Evolutionary conservation across 2,329 filamentous ascomycete species (phyloP).

Genomic region (Fusarium algeriense): DNA sequence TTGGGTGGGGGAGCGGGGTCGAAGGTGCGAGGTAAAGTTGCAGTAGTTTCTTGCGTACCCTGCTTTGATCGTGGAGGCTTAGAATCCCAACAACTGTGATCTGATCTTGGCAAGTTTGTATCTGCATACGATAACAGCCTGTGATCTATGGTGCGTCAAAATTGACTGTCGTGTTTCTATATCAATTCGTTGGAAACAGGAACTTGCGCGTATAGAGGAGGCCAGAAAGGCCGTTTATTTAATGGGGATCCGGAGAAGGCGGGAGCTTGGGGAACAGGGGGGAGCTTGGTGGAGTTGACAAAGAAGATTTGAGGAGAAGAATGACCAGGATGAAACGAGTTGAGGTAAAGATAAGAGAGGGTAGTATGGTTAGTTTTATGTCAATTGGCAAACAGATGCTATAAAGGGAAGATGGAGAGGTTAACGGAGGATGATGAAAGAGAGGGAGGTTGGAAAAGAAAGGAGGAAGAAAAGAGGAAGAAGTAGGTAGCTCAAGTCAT

Average conservation of each 20-base stretch:
- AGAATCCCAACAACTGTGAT: conserved; percentile 23
- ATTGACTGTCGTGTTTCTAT: neutral
- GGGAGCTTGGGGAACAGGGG: conserved; percentile 30
- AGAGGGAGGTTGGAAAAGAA: neutral
- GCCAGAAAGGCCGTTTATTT: conserved; percentile 22
- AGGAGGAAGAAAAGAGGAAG: conserved; percentile 4
- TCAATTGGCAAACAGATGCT: conserved; percentile 32
- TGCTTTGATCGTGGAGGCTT: conserved; percentile 27
- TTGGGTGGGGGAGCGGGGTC: conserved; percentile 47
- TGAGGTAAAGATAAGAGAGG: conserved; percentile 1
- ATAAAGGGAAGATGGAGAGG: conserved; percentile 8
- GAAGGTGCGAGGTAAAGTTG: conserved; percentile 41
- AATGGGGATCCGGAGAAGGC: conserved; percentile 31
- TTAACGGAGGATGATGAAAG: neutral
- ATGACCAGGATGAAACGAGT: conserved; percentile 17
- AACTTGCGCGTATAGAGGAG: conserved; percentile 1
- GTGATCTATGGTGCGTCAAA: neutral
- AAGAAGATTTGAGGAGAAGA: conserved; percentile 27
- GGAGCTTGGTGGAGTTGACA: conserved; percentile 32
- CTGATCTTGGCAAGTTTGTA: neutral
- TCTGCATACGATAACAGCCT: neutral
- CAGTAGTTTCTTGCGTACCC: conserved; percentile 40
- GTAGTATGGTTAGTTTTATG: neutral
- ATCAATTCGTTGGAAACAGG: neutral
- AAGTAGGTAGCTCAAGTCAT: conserved; percentile 3